These are phyloP conservation scores for Colletotrichum sp. DNA, from an alignment of 2,329 filamentous ascomycete species.

Conservation along the genomic window DNA sequence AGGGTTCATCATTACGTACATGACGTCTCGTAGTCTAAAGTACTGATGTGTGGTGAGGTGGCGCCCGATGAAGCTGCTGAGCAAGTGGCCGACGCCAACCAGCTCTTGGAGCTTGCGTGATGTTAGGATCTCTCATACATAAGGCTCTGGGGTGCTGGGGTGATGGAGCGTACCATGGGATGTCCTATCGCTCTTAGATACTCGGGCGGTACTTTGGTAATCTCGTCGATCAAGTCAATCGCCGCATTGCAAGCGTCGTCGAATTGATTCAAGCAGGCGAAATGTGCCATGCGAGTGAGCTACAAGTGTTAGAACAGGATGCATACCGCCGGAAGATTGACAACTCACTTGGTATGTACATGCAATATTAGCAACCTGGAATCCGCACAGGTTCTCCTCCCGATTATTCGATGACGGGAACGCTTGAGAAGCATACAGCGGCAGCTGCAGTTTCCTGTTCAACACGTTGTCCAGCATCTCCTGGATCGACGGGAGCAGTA, in stretches of 20 bases:
- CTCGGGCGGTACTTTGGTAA: conserved; percentile 14
- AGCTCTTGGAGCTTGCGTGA: conserved; percentile 17
- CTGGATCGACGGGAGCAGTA: conserved; percentile 14
- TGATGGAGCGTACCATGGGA: conserved; percentile 5
- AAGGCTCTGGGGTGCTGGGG: too few species aligned
- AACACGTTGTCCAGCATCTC: conserved; percentile 10
- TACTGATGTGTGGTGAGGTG: conserved; percentile 14
- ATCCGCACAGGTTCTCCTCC: conserved; percentile 34
- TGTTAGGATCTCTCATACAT: background rate
- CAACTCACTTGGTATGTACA: conserved; percentile 33
- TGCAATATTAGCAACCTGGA: conserved; percentile 41
- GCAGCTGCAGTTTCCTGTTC: conserved; percentile 2
- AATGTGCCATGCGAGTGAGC: conserved; percentile 20
- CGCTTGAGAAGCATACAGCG: conserved; percentile 3
- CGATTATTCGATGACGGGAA: conserved; percentile 7
- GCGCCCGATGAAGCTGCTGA: conserved; percentile 23
- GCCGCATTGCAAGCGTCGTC: conserved; percentile 18
- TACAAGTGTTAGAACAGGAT: background rate
- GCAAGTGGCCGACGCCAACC: conserved; percentile 19
- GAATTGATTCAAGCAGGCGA: conserved; percentile 21
- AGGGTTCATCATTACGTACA: background rate
- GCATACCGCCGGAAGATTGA: too few species aligned
- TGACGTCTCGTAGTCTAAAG: conserved; percentile 17
- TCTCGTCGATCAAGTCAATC: conserved; percentile 17
- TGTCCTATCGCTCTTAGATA: conserved; percentile 22